Conservation (phyloP, 805 yeast genomes). For the Cyberlindnera japonica region DNA sequence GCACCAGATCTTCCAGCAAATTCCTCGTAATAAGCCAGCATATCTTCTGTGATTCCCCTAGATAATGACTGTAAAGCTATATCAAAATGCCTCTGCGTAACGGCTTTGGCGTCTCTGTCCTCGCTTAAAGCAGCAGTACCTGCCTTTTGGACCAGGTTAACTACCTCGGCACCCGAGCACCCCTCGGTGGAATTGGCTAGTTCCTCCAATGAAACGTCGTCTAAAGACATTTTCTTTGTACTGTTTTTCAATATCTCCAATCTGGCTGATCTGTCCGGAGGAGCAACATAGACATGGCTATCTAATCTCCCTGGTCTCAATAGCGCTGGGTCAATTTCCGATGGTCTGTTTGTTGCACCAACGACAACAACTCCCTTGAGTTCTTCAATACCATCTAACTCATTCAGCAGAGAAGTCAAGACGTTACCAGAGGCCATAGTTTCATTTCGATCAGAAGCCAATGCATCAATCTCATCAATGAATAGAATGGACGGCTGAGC, state of each 20-base stretch:
- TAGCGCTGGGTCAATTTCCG: constrained; percentile 87
- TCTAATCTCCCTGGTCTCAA: constrained; percentile 95
- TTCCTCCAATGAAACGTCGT: constrained; percentile 44
- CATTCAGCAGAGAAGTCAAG: constrained; percentile 84
- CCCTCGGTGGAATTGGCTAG: constrained; percentile 75
- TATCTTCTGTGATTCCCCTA: constrained; percentile 78
- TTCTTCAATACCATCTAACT: constrained; percentile 96
- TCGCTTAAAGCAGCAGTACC: constrained; percentile 94
- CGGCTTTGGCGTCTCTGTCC: constrained; percentile 47
- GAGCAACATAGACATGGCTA: constrained; percentile 86
- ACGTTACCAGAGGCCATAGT: constrained; percentile 81
- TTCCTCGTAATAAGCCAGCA: constrained; percentile 70
- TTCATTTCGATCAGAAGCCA: constrained; percentile 61
- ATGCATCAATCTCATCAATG: constrained; percentile 95
- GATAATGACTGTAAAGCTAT: constrained; percentile 66
- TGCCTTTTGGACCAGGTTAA: constrained; percentile 88
- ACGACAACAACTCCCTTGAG: constrained; percentile 88
- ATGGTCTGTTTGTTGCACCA: constrained; percentile 96
- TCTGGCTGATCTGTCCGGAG: constrained; percentile 84
- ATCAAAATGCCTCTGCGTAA: constrained; percentile 64
- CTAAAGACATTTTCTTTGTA: constrained; percentile 59
- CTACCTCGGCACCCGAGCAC: constrained; percentile 96
- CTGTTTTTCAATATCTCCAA: constrained; percentile 71
- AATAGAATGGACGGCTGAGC: constrained; percentile 93
- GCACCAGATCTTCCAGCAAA: constrained; percentile 41